Evolutionary conservation across 306 rosid genomes (phyloP), one percentile per base, ranked within the genome.

Genomic region (Prunus armeniaca): DNA sequence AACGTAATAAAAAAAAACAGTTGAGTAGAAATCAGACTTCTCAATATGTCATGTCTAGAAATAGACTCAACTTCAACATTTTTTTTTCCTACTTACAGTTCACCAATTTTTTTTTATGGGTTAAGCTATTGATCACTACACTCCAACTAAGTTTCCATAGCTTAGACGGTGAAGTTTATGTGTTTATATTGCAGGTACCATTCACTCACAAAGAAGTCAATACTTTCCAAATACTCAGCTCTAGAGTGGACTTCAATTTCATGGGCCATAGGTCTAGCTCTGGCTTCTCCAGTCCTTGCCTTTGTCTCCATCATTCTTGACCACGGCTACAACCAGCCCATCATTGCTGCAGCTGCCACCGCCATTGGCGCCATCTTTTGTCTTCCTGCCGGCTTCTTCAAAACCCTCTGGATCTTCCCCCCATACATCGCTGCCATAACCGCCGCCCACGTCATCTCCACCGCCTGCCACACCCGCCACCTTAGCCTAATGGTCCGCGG

Each of bases 401-500:
- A 62, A 76, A 85, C 86, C 38, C 83, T 87, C 0, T 88, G 84
- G 84, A 86, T 88, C 67, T 90, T 92, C 69, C 80, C 89, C 8
- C 91, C 90, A 1, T 94, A 92, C 83, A 90, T 92, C 20, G 83
- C 88, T 0, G 82, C 63, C 78, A 85, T 94, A 27, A 75, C 88
- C 0, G 89, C 89, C 0, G 91, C 97, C 25, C 79, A 75, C 77
- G 72, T 91, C 1, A 81, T 94, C 0, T 87, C 98, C 4, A 57
- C 81, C 1, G 86, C 97, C n/a, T 86, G 89, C 47, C 98, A 94
- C 85, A 90, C 96, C 28, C 93, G 88, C 81, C 91, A 91, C 43
- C 87, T 94, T 0, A 91, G 93, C 32, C 89, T 91, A 52, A 91
- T 91, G 90, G 60, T 94, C 15, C 88, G 90, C 1, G 72, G 87